Conservation (phyloP, 1,284 basidiomycete genomes). For the Trichosporon ovoides region DNA sequence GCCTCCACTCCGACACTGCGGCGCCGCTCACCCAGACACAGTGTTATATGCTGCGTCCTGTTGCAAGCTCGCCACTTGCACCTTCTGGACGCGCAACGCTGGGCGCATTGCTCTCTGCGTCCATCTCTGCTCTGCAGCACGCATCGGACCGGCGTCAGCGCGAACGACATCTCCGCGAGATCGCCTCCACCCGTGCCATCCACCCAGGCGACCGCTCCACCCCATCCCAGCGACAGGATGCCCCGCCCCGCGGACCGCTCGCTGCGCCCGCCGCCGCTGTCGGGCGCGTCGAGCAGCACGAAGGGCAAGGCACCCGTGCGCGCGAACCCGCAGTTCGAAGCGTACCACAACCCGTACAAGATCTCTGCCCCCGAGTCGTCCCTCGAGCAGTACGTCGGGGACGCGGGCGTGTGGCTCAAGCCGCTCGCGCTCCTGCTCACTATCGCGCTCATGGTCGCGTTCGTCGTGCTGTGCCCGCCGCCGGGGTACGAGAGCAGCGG, state of each 20-base stretch:
- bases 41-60: too few relatives aligned
- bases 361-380: not conserved
- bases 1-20: too few relatives aligned
- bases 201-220: too few relatives aligned
- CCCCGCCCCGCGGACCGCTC: not conserved
- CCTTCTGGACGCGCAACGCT: too few relatives aligned
- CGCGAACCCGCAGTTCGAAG: not conserved
- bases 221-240: too few relatives aligned
- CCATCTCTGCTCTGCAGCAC: too few relatives aligned
- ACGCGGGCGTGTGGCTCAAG: not conserved
- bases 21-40: too few relatives aligned
- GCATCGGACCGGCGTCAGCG: too few relatives aligned
- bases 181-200: too few relatives aligned
- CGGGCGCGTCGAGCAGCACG: not conserved
- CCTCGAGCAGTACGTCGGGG: not conserved
- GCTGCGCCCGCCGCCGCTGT: not conserved
- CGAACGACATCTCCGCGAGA: too few relatives aligned
- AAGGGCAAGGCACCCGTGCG: not conserved
- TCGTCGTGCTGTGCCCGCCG: not conserved
- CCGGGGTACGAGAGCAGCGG: not conserved
- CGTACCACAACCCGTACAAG: not conserved
- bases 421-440: not conserved
- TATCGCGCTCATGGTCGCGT: not conserved
- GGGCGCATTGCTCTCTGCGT: too few relatives aligned
- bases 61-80: too few relatives aligned